These are phyloP conservation scores for Epichloe festucae DNA, from an alignment of 2,329 filamentous ascomycete genomes.

Conservation along the genomic window DNA sequence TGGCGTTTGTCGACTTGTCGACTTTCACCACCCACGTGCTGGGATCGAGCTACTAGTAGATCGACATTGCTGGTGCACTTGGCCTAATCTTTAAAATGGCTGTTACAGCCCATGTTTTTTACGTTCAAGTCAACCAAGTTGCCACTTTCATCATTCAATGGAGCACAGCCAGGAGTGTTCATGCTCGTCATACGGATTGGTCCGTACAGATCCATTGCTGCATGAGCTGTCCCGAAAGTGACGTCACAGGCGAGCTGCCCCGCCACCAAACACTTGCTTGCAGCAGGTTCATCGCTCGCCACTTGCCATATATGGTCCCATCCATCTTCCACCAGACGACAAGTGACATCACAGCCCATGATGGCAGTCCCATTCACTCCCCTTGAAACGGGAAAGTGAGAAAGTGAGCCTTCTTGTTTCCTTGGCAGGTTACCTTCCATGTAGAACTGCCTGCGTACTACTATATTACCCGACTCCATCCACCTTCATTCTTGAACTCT, in stretches of 20 bases:
- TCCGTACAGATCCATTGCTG: background rate
- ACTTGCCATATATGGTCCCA: background rate
- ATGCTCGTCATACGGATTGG: background rate
- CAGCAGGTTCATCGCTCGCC: background rate
- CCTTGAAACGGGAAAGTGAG: background rate
- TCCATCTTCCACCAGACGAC: background rate
- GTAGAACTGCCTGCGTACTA: background rate
- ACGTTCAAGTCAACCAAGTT: no score
- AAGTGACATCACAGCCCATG: slow-evolving; percentile 5
- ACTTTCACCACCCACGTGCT: no score
- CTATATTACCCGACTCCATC: slow-evolving; percentile 1
- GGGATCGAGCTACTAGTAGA: no score
- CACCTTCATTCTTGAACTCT: background rate
- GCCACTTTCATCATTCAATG: no score
- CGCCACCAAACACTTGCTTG: background rate
- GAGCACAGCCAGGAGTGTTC: no score
- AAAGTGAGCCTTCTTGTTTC: background rate
- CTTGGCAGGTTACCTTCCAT: background rate
- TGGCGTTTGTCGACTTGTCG: no score
- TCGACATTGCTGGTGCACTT: no score
- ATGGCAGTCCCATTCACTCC: background rate
- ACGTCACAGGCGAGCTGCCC: slow-evolving; percentile 4
- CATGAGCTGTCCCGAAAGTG: background rate
- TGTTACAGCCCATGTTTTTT: no score
- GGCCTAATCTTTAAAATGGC: no score